A percentile compares a stretch with the other conserved stretches of the same genome.
Evolutionary conservation across 495 filamentous ascomycete genomes (phyloP).

Genomic region (Penicillium verhagenii): DNA sequence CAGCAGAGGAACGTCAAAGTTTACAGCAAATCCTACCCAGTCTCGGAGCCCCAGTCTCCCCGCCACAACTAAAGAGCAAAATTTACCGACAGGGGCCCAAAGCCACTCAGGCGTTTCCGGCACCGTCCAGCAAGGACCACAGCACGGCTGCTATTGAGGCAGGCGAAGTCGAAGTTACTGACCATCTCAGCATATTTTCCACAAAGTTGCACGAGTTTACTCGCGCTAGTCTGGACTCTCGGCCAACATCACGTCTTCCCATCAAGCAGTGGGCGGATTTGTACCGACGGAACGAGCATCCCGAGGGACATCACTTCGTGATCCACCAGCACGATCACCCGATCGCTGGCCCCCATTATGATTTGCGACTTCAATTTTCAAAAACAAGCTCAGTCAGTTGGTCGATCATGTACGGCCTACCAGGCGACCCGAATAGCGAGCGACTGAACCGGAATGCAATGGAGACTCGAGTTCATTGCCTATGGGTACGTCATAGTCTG

Average conservation of each 20-base stretch:
- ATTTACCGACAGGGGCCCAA: neutral
- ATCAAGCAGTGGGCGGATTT: constrained; percentile 50
- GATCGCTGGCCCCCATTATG: constrained; percentile 62
- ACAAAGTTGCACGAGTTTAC: constrained; percentile 32
- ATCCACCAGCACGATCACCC: constrained; percentile 72
- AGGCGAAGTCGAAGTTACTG: constrained; percentile 48
- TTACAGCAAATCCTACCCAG: constrained; percentile 3
- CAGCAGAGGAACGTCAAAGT: neutral
- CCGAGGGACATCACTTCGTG: constrained; percentile 58
- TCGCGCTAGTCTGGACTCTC: constrained; percentile 4
- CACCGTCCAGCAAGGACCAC: neutral
- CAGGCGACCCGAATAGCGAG: constrained; percentile 59
- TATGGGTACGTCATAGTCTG: constrained; percentile 53
- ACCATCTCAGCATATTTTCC: constrained; percentile 55
- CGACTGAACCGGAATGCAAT: constrained; percentile 60
- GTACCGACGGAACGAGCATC: constrained; percentile 50
- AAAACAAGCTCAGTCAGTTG: constrained; percentile 61
- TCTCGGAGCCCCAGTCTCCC: constrained; percentile 16
- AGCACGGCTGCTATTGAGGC: constrained; percentile 56
- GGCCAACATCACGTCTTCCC: constrained; percentile 34
- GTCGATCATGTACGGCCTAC: constrained; percentile 66
- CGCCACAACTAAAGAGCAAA: constrained; percentile 7
- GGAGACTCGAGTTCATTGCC: constrained; percentile 64
- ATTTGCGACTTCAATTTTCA: constrained; percentile 66
- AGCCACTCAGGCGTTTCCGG: neutral